Evolutionary conservation across 768 basidiomycete genomes (phyloP).

Genomic region (Phanerochaete sordida): DNA sequence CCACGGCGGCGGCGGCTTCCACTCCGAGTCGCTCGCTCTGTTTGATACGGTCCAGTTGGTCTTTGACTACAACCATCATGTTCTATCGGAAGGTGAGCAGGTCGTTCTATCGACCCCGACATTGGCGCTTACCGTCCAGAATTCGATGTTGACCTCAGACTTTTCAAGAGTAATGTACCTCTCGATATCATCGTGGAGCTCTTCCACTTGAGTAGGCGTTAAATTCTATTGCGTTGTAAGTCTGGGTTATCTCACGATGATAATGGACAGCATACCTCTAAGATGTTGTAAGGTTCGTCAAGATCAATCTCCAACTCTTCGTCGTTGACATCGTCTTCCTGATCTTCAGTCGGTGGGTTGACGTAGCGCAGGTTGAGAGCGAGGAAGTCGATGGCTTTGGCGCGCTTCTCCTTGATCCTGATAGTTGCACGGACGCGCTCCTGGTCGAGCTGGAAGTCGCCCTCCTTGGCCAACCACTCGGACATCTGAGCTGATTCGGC

Average conservation of each 20-base stretch:
- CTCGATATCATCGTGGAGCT: constrained; percentile 93
- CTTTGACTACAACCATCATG: constrained; percentile 96
- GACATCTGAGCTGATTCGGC: constrained; percentile 98
- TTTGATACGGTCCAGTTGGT: constrained; percentile 77
- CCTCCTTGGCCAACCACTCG: constrained; percentile 96
- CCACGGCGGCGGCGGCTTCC: constrained; percentile 78
- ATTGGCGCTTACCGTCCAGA: constrained; percentile 78
- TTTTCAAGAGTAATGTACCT: constrained; percentile 87
- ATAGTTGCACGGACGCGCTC: constrained; percentile 88
- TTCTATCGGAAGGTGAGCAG: constrained; percentile 46
- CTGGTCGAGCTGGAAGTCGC: constrained; percentile 95
- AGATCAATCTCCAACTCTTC: constrained; percentile 97
- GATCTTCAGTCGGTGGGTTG: constrained; percentile 47
- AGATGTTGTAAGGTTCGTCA: constrained; percentile 97
- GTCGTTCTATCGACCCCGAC: constrained; percentile 1
- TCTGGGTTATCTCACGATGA: neutral
- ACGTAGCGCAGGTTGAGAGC: constrained; percentile 95
- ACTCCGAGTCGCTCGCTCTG: constrained; percentile 56
- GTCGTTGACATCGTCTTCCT: constrained; percentile 62
- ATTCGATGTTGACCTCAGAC: constrained; percentile 83
- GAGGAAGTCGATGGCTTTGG: constrained; percentile 98
- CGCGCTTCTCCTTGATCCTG: constrained; percentile 91
- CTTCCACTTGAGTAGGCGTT: constrained; percentile 82
- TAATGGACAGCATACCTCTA: constrained; percentile 64
- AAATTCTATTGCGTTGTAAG: constrained; percentile 56